Evolutionary conservation across 345 rosid genomes (phyloP).

Genomic region (Diplotaxis tenuifolia): DNA sequence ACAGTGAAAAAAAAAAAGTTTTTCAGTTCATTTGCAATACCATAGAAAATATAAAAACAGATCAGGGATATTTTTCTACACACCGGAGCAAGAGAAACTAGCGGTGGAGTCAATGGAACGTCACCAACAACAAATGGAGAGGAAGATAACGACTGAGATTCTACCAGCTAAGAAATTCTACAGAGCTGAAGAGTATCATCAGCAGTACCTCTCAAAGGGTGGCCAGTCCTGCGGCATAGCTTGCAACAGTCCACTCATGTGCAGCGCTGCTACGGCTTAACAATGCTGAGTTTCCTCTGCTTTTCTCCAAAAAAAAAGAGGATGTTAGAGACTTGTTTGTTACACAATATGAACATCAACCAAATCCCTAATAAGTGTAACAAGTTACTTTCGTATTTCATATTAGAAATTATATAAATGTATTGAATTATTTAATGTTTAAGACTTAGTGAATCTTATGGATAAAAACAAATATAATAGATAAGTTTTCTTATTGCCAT

Average conservation of each 20-base stretch:
- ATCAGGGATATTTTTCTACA: slow-evolving; percentile 77
- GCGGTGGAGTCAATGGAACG: slow-evolving; percentile 66
- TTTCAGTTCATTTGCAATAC: no score
- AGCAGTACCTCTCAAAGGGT: slow-evolving; percentile 87
- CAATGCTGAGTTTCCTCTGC: not conserved
- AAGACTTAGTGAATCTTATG: not conserved
- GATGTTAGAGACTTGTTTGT: no score
- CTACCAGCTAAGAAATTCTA: slow-evolving; percentile 88
- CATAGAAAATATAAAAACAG: no score
- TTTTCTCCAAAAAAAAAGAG: no score
- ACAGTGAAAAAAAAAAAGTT: no score
- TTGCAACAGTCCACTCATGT: not conserved
- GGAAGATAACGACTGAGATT: slow-evolving; percentile 77
- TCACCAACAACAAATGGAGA: slow-evolving; percentile 58
- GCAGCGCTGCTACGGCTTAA: not conserved
- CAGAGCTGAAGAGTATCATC: slow-evolving; percentile 88
- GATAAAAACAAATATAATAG: not conserved
- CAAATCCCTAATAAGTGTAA: not conserved
- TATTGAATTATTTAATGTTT: not conserved
- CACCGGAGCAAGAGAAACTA: slow-evolving; percentile 79
- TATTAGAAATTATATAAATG: not conserved
- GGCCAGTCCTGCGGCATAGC: slow-evolving; percentile 52
- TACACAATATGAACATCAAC: no score
- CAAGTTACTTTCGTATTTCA: not conserved
- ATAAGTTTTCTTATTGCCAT: not conserved